Conservation (phyloP, 1,284 basidiomycete species). For the Cryptococcus deneoformans region DNA sequence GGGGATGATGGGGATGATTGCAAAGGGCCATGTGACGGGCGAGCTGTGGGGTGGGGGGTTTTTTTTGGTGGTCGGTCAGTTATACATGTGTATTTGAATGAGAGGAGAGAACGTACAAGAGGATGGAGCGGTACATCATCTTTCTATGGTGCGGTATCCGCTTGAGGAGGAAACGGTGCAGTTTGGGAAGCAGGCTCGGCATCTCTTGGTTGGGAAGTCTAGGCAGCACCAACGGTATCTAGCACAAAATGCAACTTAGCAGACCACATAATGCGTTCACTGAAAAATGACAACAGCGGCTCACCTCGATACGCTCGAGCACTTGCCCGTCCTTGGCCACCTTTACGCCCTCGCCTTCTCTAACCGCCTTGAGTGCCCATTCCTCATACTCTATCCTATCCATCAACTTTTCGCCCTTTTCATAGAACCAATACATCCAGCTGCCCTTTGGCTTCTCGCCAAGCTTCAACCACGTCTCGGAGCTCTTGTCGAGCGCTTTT, state of each 20-base stretch:
- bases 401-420: constrained; percentile 48
- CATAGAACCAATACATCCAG: constrained; percentile 46
- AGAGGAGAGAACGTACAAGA: constrained; percentile 24
- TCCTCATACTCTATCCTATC: constrained; percentile 50
- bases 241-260: not conserved
- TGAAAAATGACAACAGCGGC: too few relatives aligned
- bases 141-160: constrained; percentile 46
- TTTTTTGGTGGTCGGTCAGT: not conserved
- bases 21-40: constrained; percentile 49
- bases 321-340: constrained; percentile 12
- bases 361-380: constrained; percentile 43
- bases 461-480: constrained; percentile 42
- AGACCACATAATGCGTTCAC: constrained; percentile 33
- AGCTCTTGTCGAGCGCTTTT: constrained; percentile 33
- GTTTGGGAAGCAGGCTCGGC: constrained; percentile 37
- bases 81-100: not conserved
- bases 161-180: constrained; percentile 37
- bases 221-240: constrained; percentile 27
- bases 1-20: constrained; percentile 52
- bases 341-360: constrained; percentile 37
- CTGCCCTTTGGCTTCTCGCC: constrained; percentile 36
- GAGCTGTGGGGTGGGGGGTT: constrained; percentile 16
- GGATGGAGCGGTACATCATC: constrained; percentile 37
- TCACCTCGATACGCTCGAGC: too few relatives aligned
- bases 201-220: constrained; percentile 21